phyloP scores from a whole-genome alignment of 305 asterid genomes.

The Fraxinus latifolia region DNA sequence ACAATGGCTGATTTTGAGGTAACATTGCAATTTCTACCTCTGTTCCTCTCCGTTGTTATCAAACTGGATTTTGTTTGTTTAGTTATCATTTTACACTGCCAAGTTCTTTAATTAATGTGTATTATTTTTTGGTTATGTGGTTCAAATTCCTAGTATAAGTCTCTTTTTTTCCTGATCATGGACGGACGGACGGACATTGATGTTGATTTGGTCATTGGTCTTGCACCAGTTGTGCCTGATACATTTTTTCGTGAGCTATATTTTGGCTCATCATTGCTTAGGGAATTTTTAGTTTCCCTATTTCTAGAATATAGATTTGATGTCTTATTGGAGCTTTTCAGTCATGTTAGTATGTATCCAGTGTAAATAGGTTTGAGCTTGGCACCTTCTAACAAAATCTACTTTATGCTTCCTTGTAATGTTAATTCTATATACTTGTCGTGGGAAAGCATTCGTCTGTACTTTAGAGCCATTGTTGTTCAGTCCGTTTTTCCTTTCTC shows the following conservation, averaged over 20 bases:
- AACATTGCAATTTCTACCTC: neutral
- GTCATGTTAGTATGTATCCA: neutral
- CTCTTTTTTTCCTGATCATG: too few species aligned
- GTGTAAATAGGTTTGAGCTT: neutral
- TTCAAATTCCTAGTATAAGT: neutral
- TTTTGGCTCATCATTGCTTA: neutral
- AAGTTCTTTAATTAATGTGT: neutral
- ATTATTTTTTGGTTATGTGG: neutral
- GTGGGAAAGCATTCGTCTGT: neutral
- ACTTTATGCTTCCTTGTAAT: too few species aligned
- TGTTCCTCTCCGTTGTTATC: neutral
- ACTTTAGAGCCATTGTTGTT: neutral
- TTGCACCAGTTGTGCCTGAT: too few species aligned
- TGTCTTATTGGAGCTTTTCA: neutral
- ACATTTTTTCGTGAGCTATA: neutral
- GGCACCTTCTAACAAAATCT: neutral
- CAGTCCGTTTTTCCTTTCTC: neutral
- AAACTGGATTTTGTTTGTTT: neutral
- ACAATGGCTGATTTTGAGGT: slow-evolving; percentile 84
- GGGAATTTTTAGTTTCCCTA: neutral
- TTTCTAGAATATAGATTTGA: too few species aligned
- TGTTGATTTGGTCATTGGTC: neutral
- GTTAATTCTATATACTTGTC: neutral
- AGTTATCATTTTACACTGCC: neutral
- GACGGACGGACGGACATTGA: neutral